A percentile compares a stretch with the other conserved stretches of the same genome.
These are phyloP conservation scores for Mycena filopes DNA, from an alignment of 768 basidiomycete species.

Conservation along the genomic window DNA sequence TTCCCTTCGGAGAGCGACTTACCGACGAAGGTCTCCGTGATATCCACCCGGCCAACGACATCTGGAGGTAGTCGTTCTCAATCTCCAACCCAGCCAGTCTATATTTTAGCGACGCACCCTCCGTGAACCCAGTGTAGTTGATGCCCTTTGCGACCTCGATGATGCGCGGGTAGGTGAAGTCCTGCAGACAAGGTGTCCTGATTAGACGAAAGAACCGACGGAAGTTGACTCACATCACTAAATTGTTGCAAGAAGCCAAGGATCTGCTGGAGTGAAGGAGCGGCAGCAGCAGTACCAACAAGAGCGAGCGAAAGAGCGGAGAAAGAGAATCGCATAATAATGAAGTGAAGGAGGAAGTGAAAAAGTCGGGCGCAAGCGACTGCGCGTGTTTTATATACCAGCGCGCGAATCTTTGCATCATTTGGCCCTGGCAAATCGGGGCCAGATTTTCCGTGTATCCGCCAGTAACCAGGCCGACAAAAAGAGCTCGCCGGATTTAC, in stretches of 20 bases:
- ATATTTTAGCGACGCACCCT: background rate
- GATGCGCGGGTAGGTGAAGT: conserved; percentile 13
- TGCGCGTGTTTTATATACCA: too few relatives aligned
- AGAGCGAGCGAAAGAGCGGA: background rate
- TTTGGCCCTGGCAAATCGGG: too few relatives aligned
- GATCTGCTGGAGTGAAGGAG: conserved; percentile 8
- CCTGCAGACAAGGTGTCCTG: background rate
- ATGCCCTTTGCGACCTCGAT: conserved; percentile 7
- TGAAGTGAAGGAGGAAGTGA: too few relatives aligned
- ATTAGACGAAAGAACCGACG: background rate
- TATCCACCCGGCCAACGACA: conserved; percentile 11
- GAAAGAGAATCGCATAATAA: background rate
- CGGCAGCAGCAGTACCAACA: background rate
- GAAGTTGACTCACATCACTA: background rate
- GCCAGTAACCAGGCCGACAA: too few relatives aligned
- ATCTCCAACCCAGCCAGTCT: background rate
- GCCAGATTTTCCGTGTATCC: too few relatives aligned
- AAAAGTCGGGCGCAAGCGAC: too few relatives aligned
- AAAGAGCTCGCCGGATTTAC: too few relatives aligned
- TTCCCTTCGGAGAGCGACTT: background rate
- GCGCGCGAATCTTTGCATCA: too few relatives aligned
- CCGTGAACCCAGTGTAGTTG: conserved; percentile 11
- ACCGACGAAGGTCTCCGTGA: conserved; percentile 14
- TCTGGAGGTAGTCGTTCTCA: background rate
- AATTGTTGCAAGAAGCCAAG: conserved; percentile 6